A percentile compares a stretch with the other conserved stretches of the same genome.
Conservation (phyloP, 768 basidiomycete species). For the Strobilomyces dryophilus region DNA sequence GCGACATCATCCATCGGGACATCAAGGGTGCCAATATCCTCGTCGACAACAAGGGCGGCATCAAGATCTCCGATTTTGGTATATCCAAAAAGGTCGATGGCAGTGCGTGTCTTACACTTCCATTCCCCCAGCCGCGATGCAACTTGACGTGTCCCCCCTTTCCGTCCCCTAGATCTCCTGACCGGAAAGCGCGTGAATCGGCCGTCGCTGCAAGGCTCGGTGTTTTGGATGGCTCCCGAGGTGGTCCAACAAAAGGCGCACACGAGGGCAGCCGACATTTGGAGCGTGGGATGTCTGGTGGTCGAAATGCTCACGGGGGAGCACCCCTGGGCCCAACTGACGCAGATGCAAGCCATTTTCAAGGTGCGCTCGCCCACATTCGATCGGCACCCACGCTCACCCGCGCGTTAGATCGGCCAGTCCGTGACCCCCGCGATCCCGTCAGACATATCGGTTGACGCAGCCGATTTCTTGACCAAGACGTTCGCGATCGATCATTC, state of each 20-base stretch:
- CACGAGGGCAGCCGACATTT: constrained; percentile 91
- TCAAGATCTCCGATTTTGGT: constrained; percentile 96
- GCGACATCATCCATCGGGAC: constrained; percentile 94
- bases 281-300: constrained; percentile 92
- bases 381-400: neutral
- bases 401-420: constrained; percentile 65
- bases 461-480: constrained; percentile 77
- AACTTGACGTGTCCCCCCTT: neutral
- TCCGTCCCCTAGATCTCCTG: constrained; percentile 32
- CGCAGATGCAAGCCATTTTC: constrained; percentile 99
- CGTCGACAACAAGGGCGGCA: constrained; percentile 95
- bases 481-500: constrained; percentile 87
- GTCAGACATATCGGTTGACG: constrained; percentile 85
- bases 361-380: constrained; percentile 47
- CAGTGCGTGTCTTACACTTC: constrained; percentile 49
- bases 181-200: constrained; percentile 74
- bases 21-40: constrained; percentile 99
- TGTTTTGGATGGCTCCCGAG: constrained; percentile 99
- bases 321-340: constrained; percentile 93
- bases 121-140: neutral
- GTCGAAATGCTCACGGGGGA: constrained; percentile 97
- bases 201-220: constrained; percentile 93
- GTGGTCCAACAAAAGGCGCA: constrained; percentile 95
- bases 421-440: constrained; percentile 85
- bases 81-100: constrained; percentile 97